Evolutionary conservation across 768 basidiomycete species (phyloP).

Genomic region (Termitomyces sp.): DNA sequence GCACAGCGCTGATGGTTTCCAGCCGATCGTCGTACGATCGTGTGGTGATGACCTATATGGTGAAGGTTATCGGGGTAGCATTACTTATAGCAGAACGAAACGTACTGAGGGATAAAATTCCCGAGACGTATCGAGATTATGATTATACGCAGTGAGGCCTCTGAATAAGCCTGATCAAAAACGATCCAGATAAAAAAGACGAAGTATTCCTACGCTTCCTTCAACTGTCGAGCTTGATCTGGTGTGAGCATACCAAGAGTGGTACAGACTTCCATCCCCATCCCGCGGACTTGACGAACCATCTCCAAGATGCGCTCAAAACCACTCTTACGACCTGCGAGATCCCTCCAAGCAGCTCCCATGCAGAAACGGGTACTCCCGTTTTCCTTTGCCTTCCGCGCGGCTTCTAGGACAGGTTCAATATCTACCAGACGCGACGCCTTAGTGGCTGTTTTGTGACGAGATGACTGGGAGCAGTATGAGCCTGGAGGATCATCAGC

Average conservation of each 20-base stretch:
- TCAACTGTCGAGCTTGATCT: conserved; percentile 87
- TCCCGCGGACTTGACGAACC: conserved; percentile 85
- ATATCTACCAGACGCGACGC: conserved; percentile 85
- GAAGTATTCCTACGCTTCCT: conserved; percentile 75
- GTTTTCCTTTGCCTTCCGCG: conserved; percentile 91
- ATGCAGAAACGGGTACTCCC: conserved; percentile 98
- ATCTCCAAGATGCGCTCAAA: conserved; percentile 92
- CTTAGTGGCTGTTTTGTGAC: conserved; percentile 84
- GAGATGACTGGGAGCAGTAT: conserved; percentile 97
- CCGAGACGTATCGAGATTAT: conserved; percentile 96
- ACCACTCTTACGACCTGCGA: conserved; percentile 87
- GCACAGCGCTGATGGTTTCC: conserved; percentile 84
- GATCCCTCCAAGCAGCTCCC: conserved; percentile 98
- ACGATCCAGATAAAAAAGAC: not conserved
- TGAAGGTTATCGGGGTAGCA: not conserved
- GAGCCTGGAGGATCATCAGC: conserved; percentile 53
- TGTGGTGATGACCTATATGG: conserved; percentile 83
- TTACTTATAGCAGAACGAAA: not conserved
- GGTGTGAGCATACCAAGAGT: conserved; percentile 96
- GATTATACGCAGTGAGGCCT: conserved; percentile 96
- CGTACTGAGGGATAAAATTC: conserved; percentile 91
- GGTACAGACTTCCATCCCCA: conserved; percentile 99
- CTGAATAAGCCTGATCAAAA: conserved; percentile 31
- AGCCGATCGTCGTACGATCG: conserved; percentile 92
- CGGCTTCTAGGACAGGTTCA: conserved; percentile 90